Base-by-base conservation (phyloP, 306 rosid species). In the Quercus suber region DNA sequence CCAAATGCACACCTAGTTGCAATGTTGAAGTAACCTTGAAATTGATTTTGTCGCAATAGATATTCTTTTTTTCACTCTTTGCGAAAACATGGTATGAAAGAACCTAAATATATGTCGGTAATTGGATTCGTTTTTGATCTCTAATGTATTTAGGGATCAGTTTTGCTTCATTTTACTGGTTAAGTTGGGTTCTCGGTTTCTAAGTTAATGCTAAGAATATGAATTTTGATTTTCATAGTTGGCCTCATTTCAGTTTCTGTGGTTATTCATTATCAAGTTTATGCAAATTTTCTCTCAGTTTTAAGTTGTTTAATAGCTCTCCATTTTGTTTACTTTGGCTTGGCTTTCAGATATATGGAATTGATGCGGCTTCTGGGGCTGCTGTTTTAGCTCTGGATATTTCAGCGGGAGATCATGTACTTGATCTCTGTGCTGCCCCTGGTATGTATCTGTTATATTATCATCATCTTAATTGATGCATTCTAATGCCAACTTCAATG, bases 381-480 rank as follows among this genome's bases (percentile, higher is more conserved):
- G 99, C 98, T 72, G 97, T 95, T 80, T 82, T 77, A 71, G 96
- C 97, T 67, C 84, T 93, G 33, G 55, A 88, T 80, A 74, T 95
- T 81, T 88, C 88, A 60, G 77, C 87, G 2, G 98, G 97, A 67
- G 96, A 95, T 80, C 94, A 89, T 78, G 94, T 94, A 41, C 94
- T 94, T 75, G 99, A 94, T 86, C 97, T 94, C 11, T 94, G 97
- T 84, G 97, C 97, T n/a, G 99, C 97, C 71, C 99, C 97, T 55
- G 97, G 99, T 95, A 82, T 8, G 49, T 35, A 12, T 17, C 43
- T 0, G 11, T 69, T 17, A 18, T 19, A 19, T 17, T 57, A 3
- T 31, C 4, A 30, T 28, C 53, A 37, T 70, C 27, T 19, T 55
- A 49, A 15, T 23, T 58, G 4, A 23, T 23, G 18, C 23, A 18